These are phyloP conservation scores for Hemisphaericaspora xylanilytica DNA, from an alignment of 1,139 yeast genomes.

Conservation along the genomic window DNA sequence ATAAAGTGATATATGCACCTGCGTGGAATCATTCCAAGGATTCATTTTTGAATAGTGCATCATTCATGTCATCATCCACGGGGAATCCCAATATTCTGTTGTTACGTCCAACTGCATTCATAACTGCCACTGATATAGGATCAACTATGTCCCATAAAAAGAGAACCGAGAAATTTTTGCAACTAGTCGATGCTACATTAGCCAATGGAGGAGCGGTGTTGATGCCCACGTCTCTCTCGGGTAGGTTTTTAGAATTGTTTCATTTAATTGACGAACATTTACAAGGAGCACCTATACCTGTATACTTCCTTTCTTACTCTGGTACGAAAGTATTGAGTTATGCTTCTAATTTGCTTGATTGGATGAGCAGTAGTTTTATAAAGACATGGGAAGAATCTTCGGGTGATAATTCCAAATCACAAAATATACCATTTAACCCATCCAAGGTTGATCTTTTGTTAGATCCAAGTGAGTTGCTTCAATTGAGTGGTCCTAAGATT, in stretches of 20 bases:
- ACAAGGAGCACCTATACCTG: conserved; percentile 61
- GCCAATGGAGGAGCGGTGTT: conserved; percentile 74
- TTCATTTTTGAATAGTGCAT: conserved; percentile 79
- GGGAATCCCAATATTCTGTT: conserved; percentile 62
- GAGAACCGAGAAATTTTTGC: conserved; percentile 63
- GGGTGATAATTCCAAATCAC: conserved; percentile 21
- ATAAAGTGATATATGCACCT: conserved; percentile 82
- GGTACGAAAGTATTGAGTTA: conserved; percentile 78
- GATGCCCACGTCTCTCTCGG: conserved; percentile 81
- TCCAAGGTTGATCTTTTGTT: conserved; percentile 55
- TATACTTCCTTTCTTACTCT: conserved; percentile 71
- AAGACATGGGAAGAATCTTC: conserved; percentile 70
- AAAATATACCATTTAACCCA: conserved; percentile 68
- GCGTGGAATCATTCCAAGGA: conserved; percentile 96
- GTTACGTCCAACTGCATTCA: conserved; percentile 77
- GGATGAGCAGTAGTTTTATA: conserved; percentile 84
- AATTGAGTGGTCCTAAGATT: conserved; percentile 69
- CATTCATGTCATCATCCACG: conserved; percentile 47
- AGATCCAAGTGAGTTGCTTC: conserved; percentile 56
- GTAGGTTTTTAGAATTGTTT: conserved; percentile 77
- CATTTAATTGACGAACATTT: conserved; percentile 65
- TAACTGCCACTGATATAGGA: conserved; percentile 75
- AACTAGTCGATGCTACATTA: conserved; percentile 63
- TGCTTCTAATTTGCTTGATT: conserved; percentile 88
- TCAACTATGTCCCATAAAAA: conserved; percentile 62